These are phyloP conservation scores for Sordariomycetes sp. DNA, from an alignment of 2,329 filamentous ascomycete genomes.

Conservation along the genomic window DNA sequence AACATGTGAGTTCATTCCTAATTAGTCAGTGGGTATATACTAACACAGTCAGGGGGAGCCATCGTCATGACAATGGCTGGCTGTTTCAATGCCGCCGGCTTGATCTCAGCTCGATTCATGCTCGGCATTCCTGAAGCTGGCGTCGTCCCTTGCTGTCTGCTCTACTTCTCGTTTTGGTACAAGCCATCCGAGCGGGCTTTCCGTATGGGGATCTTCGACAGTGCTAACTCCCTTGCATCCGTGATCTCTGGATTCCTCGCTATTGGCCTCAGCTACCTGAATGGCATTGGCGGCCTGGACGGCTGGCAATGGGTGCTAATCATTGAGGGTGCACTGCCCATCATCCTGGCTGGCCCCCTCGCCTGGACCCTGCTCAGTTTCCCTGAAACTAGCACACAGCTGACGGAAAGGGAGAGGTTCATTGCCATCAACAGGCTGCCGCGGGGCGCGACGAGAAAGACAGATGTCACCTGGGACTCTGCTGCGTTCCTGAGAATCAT, in stretches of 20 bases:
- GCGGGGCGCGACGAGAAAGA: neutral
- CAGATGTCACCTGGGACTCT: neutral
- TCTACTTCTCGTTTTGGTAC: neutral
- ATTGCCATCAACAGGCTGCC: neutral
- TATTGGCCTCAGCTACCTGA: conserved; percentile 18
- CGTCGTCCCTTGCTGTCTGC: neutral
- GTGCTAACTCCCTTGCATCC: neutral
- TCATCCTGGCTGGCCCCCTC: neutral
- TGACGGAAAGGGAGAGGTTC: neutral
- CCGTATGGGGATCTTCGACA: neutral
- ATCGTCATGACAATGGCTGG: neutral
- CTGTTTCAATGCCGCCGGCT: neutral
- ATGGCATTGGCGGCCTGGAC: conserved; percentile 36
- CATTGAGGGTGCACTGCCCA: conserved; percentile 42
- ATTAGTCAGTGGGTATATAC: too few relatives aligned
- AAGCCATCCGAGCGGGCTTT: neutral
- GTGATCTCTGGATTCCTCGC: conserved; percentile 6
- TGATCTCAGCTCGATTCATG: neutral
- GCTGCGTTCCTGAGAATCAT: neutral
- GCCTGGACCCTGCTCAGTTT: neutral
- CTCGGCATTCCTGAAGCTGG: neutral
- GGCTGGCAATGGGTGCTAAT: conserved; percentile 61
- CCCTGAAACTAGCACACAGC: neutral
- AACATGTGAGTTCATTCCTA: too few relatives aligned
- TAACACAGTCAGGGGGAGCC: neutral